A percentile compares a stretch with the other conserved stretches of the same genome.
Conservation (phyloP, 1,284 basidiomycete genomes). For the Exobasidium rhododendri region DNA sequence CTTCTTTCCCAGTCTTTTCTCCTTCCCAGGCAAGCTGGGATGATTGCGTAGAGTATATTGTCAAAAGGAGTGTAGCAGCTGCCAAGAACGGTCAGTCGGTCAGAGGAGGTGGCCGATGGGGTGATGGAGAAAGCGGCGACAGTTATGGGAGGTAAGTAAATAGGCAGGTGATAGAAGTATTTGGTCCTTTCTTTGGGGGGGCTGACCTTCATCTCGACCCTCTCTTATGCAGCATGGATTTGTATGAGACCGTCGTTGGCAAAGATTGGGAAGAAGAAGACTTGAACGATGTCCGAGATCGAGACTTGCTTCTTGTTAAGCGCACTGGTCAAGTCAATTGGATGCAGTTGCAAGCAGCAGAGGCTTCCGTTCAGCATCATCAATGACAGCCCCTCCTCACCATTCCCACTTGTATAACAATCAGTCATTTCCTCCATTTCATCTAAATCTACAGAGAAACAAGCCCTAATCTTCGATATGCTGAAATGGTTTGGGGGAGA, state of each 20-base stretch:
- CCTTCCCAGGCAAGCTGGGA: conserved; percentile 12
- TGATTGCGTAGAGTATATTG: not conserved
- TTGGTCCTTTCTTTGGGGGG: too few species aligned
- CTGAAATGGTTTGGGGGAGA: too few species aligned
- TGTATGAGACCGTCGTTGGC: not conserved
- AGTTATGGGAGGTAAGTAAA: conserved; percentile 3
- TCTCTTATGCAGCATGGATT: not conserved
- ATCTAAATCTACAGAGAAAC: too few species aligned
- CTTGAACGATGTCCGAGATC: not conserved
- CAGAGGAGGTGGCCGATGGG: conserved; percentile 6
- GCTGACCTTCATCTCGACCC: not conserved
- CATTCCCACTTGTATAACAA: too few species aligned
- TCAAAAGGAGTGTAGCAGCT: not conserved
- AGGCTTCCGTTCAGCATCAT: too few species aligned
- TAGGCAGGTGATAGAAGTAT: too few species aligned
- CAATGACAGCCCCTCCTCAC: too few species aligned
- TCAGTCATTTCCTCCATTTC: too few species aligned
- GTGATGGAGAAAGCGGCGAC: conserved; percentile 17
- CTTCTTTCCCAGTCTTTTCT: not conserved
- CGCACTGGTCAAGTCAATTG: not conserved
- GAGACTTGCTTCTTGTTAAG: not conserved
- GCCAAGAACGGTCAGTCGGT: not conserved
- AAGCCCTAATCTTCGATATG: too few species aligned
- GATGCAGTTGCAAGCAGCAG: not conserved
- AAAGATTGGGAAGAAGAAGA: not conserved